Conservation (phyloP, 2,329 filamentous ascomycete species). For the Fusarium nelsonii region DNA sequence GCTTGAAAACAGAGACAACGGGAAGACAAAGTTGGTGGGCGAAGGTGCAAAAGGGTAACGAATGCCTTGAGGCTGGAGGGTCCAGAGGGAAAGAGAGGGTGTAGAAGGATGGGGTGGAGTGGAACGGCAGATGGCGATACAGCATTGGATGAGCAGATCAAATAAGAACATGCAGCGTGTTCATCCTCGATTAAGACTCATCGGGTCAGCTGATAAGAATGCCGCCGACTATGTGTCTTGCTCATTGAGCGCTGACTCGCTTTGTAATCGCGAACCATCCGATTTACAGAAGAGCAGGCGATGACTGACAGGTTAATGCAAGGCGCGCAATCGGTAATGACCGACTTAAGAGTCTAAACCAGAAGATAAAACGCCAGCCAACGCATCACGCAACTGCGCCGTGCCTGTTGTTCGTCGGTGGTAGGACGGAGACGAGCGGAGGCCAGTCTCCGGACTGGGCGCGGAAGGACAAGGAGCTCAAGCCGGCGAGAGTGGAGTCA, state of each 20-base stretch:
- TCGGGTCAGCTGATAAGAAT: constrained; percentile 25
- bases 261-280: constrained; percentile 6
- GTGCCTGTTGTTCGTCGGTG: constrained; percentile 12
- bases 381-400: background rate
- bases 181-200: constrained; percentile 22
- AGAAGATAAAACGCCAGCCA: background rate
- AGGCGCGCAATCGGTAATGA: background rate
- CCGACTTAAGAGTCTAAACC: background rate
- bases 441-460: constrained; percentile 21
- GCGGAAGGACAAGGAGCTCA: constrained; percentile 12
- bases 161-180: constrained; percentile 40
- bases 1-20: constrained; percentile 5
- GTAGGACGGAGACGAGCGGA: constrained; percentile 28
- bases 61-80: constrained; percentile 24
- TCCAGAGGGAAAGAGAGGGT: background rate
- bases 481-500: constrained; percentile 41
- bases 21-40: constrained; percentile 19
- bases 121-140: constrained; percentile 7
- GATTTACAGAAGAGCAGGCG: background rate
- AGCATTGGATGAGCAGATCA: constrained; percentile 35
- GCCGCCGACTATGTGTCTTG: constrained; percentile 4
- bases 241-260: constrained; percentile 2
- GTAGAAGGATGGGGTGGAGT: constrained; percentile 32
- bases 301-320: background rate
- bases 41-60: constrained; percentile 22